Base-by-base conservation (phyloP, 805 yeast genomes). In the Yarrowia sp. region DNA sequence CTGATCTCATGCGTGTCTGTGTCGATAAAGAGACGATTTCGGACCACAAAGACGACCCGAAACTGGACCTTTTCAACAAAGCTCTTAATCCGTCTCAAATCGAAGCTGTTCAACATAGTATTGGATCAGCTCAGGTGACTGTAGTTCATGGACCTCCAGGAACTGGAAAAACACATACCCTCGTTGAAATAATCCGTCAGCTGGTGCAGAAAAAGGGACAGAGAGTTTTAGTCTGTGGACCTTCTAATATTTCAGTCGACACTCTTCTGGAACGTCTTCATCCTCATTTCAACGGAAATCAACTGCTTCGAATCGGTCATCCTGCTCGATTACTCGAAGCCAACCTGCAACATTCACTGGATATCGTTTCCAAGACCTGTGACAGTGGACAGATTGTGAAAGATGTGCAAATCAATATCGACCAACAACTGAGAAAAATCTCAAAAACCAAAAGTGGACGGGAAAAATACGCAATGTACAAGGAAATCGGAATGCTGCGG, bases 171-270 rank as follows among this genome's bases (percentile, higher is more conserved):
- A 94, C 98, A 0, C 89, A 88, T 71, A 93, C 98, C 0, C 73
- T 94, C 7, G 87, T 93, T 10, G 98, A 94, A 74, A 79, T 91
- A 8, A 87, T 92, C 45, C 85, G 89, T 65, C 97, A 93, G 75
- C 79, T 92, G 64, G 82, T 86, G 0, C 80, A 79, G 9, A 68
- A 59, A 2, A 63, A 63, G 42, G 85, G 85, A 8, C 82, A 85
- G 70, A 77, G 92, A 55, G 87, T 94, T 0, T 79, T 94, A 38
- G 93, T 94, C 0, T 93, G 98, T 79, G 98, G 97, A 0, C 97
- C 98, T 0, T 92, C 98, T 0, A 94, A 94, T 76, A 88, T 92
- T 15, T 87, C 97, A 0, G 97, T 93, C 0, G 98, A 94, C 76
- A 94, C 97, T 0, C 89, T 94, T 15, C 78, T 93, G 59, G 98